phyloP scores from a whole-genome alignment of 2,329 filamentous ascomycete species.

The Parafenestella ontariensis region DNA sequence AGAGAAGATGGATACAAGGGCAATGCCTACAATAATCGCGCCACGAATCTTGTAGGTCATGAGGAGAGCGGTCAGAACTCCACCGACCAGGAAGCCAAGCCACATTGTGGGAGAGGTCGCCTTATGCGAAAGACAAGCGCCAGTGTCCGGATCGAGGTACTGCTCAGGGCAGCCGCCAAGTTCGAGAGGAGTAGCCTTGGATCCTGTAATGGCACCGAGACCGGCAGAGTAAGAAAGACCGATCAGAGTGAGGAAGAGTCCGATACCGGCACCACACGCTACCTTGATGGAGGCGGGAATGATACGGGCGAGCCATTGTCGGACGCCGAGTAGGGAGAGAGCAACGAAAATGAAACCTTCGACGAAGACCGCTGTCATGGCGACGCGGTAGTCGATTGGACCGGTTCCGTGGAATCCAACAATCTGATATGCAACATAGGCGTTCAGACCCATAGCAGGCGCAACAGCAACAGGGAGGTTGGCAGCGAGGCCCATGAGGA shows the following conservation, averaged over 20 bases:
- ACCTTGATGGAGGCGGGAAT: conserved; percentile 87
- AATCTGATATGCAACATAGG: conserved; percentile 85
- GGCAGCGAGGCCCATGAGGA: conserved; percentile 81
- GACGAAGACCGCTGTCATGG: conserved; percentile 85
- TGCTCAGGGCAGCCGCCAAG: conserved; percentile 75
- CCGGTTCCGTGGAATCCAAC: conserved; percentile 81
- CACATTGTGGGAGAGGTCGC: conserved; percentile 85
- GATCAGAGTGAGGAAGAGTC: conserved; percentile 80
- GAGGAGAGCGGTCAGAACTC: conserved; percentile 77
- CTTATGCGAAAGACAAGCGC: conserved; percentile 71
- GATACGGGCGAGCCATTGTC: conserved; percentile 67
- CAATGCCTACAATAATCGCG: conserved; percentile 81
- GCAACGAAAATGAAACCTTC: conserved; percentile 86
- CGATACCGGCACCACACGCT: conserved; percentile 88
- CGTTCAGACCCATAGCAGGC: conserved; percentile 82
- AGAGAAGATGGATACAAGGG: conserved; percentile 84
- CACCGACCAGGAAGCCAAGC: conserved; percentile 87
- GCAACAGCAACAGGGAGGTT: conserved; percentile 79
- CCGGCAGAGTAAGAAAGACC: conserved; percentile 83
- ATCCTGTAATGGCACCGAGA: conserved; percentile 78
- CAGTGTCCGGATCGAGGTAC: conserved; percentile 44
- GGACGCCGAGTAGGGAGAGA: conserved; percentile 74
- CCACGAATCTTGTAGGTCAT: conserved; percentile 89
- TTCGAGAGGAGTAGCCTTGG: conserved; percentile 70
- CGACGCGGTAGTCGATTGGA: conserved; percentile 69